Evolutionary conservation across 176 grass and related monocot genomes (phyloP).

Genomic region (Eragrostis nindensis): DNA sequence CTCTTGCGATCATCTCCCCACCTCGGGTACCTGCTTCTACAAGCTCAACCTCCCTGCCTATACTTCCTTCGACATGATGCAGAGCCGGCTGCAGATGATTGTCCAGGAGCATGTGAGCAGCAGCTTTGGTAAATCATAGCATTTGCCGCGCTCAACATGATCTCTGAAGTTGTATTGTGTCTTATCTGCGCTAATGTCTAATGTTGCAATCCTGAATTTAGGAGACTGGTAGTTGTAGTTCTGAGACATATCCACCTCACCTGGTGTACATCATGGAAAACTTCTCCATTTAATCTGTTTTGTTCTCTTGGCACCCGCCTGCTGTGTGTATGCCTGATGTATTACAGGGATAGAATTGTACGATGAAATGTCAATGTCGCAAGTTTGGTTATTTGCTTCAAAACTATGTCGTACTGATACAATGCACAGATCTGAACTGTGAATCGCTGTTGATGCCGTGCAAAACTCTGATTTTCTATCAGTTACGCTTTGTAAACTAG

Average conservation of each 20-base stretch:
- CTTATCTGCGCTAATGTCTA: neutral
- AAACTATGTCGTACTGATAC: too few species aligned
- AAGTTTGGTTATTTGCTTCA: too few species aligned
- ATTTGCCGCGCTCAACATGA: neutral
- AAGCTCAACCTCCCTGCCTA: conserved; percentile 56
- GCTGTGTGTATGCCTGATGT: too few species aligned
- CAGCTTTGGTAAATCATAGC: conserved; percentile 44
- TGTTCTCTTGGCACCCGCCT: too few species aligned
- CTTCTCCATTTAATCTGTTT: too few species aligned
- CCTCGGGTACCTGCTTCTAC: conserved; percentile 71
- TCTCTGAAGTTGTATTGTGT: neutral
- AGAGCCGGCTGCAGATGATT: conserved; percentile 48
- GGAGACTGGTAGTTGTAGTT: neutral
- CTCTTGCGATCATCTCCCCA: conserved; percentile 56
- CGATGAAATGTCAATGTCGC: too few species aligned
- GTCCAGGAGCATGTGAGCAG: conserved; percentile 64
- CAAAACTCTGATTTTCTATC: too few species aligned
- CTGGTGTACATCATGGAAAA: neutral
- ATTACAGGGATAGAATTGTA: too few species aligned
- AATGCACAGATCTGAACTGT: too few species aligned
- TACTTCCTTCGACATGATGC: conserved; percentile 47
- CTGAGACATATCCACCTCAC: neutral
- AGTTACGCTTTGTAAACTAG: too few species aligned
- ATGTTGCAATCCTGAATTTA: neutral
- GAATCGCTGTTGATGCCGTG: too few species aligned